A percentile compares a stretch with the other conserved stretches of the same genome.
Conservation (phyloP, 495 filamentous ascomycete species). For the Penicillium verhagenii region DNA sequence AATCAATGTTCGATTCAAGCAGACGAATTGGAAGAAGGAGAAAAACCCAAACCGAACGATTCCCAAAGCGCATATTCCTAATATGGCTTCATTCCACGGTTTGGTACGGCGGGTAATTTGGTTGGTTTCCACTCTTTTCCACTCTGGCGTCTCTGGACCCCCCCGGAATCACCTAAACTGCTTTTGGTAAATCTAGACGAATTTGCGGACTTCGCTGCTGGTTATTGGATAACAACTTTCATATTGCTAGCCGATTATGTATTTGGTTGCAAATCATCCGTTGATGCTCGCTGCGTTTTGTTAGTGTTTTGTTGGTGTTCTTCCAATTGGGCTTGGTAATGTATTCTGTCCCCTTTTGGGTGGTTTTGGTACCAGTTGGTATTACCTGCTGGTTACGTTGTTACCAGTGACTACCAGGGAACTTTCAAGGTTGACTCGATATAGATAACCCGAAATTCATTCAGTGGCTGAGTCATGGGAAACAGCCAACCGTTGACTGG, state of each 20-base stretch:
- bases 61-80: background rate
- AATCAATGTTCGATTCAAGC: background rate
- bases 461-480: no score
- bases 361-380: background rate
- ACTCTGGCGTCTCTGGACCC: no score
- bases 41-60: background rate
- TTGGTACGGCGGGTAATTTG: background rate
- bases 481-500: no score
- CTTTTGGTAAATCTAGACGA: slow-evolving; percentile 20
- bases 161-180: slow-evolving; percentile 8
- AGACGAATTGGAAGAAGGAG: no score
- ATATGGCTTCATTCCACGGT: slow-evolving; percentile 6
- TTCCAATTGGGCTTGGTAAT: no score
- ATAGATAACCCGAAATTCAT: no score
- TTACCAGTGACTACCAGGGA: no score
- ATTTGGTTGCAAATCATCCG: slow-evolving; percentile 22
- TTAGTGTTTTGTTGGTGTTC: background rate
- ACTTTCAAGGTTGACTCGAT: no score
- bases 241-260: background rate
- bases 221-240: background rate
- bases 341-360: background rate
- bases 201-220: background rate
- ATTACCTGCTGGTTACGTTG: no score
- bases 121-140: background rate
- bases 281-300: slow-evolving; percentile 4